A percentile compares a stretch with the other conserved stretches of the same genome.
phyloP scores from a whole-genome alignment of 257 asterid species.

The Solanum bulbocastanum region DNA sequence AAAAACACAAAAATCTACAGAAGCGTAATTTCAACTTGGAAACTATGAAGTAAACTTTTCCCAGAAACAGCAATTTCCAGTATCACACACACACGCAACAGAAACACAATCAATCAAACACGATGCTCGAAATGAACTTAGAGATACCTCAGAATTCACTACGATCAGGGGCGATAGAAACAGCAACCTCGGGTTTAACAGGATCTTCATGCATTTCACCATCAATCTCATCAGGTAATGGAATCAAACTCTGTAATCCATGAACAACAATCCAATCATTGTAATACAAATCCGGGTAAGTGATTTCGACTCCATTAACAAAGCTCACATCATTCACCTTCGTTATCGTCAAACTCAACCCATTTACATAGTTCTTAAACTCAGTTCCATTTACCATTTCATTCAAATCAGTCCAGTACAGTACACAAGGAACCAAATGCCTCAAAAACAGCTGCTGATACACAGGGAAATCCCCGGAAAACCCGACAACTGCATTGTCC shows the following conservation, averaged over 20 bases:
- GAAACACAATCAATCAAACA: neutral
- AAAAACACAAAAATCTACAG: neutral
- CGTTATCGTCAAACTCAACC: slow-evolving; percentile 30
- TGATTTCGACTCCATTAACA: slow-evolving; percentile 57
- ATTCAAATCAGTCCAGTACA: slow-evolving; percentile 37
- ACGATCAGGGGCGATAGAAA: slow-evolving; percentile 4
- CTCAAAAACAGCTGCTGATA: slow-evolving; percentile 44
- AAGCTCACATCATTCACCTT: slow-evolving; percentile 24
- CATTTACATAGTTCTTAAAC: slow-evolving; percentile 29
- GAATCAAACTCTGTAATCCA: slow-evolving; percentile 43
- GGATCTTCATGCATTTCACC: slow-evolving; percentile 11
- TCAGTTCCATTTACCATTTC: slow-evolving; percentile 35
- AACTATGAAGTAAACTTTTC: neutral
- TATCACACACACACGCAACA: neutral
- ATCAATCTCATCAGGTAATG: slow-evolving; percentile 33
- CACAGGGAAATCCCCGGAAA: slow-evolving; percentile 32
- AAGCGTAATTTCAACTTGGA: neutral
- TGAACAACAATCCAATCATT: slow-evolving; percentile 52
- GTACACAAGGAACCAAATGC: slow-evolving; percentile 59
- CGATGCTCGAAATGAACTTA: neutral
- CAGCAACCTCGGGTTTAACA: neutral
- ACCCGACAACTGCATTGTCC: slow-evolving; percentile 38
- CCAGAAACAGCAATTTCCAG: neutral
- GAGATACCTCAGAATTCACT: slow-evolving; percentile 18
- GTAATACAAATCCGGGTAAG: slow-evolving; percentile 52